A percentile compares a stretch with the other conserved stretches of the same genome.
Evolutionary conservation across 108 stramenopile species (phyloP).

Genomic region (Fragilariopsis cylindrus): DNA sequence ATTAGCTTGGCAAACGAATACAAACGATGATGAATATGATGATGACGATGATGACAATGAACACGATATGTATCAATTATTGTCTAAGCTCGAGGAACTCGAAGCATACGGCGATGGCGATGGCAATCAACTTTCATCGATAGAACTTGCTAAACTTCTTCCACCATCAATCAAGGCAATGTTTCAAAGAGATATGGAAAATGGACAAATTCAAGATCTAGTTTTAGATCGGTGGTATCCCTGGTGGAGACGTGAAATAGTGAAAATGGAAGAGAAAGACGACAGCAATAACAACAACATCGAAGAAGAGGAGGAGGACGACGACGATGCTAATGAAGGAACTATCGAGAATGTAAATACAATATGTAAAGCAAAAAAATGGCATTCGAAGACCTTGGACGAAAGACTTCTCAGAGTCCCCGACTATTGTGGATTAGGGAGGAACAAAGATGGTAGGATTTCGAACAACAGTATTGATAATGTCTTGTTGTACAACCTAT

Average conservation of each 20-base stretch:
- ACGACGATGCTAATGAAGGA: slow-evolving; percentile 32
- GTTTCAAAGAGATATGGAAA: slow-evolving; percentile 37
- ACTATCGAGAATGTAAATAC: slow-evolving; percentile 13
- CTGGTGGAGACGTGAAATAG: slow-evolving; percentile 50
- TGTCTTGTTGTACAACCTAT: slow-evolving; percentile 33
- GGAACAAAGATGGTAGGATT: background rate
- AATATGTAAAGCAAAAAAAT: background rate
- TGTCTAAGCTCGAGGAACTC: slow-evolving; percentile 20
- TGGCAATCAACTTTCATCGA: background rate
- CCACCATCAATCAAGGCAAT: slow-evolving; percentile 16
- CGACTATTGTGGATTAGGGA: background rate
- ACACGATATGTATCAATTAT: slow-evolving; percentile 27
- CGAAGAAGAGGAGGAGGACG: background rate
- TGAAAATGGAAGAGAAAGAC: background rate
- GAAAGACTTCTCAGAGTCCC: slow-evolving; percentile 8
- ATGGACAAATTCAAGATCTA: slow-evolving; percentile 27
- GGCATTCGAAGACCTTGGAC: background rate
- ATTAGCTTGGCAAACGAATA: background rate
- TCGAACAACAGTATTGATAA: background rate
- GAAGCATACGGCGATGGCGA: background rate
- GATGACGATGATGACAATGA: slow-evolving; percentile 2
- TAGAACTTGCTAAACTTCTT: slow-evolving; percentile 21
- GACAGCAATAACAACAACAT: background rate
- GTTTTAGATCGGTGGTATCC: slow-evolving; percentile 48
- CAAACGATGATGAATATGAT: background rate